Evolutionary conservation across 345 rosid genomes (phyloP).

Genomic region (Firmiana major): DNA sequence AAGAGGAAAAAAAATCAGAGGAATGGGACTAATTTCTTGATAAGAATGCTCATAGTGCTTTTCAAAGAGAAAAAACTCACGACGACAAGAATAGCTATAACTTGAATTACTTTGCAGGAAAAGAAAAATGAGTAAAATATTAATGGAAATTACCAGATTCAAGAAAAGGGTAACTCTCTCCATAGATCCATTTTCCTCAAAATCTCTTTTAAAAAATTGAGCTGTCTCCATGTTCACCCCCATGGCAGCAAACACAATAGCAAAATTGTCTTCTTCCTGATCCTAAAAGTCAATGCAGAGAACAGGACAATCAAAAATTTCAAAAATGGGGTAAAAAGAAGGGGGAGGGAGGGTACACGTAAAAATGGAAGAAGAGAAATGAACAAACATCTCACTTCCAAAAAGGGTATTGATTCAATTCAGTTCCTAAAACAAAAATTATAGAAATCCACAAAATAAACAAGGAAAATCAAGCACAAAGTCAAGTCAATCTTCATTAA

Average conservation of each 20-base stretch:
- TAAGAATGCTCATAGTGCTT: not conserved
- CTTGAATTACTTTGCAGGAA: not conserved
- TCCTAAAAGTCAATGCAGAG: slow-evolving; percentile 42
- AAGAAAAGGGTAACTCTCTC: slow-evolving; percentile 91
- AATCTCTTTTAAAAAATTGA: slow-evolving; percentile 92
- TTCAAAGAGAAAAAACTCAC: not conserved
- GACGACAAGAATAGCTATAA: not conserved
- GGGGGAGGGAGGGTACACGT: too few species aligned
- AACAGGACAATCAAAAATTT: not conserved
- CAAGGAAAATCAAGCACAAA: not conserved
- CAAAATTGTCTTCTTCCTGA: slow-evolving; percentile 76
- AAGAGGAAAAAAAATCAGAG: not conserved
- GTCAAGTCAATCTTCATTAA: not conserved
- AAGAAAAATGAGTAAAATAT: not conserved
- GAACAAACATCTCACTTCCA: too few species aligned
- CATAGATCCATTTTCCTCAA: slow-evolving; percentile 97
- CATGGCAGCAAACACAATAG: slow-evolving; percentile 98
- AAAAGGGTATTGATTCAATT: too few species aligned
- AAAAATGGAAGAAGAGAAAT: too few species aligned
- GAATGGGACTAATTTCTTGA: not conserved
- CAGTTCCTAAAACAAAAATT: not conserved
- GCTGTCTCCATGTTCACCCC: slow-evolving; percentile 98
- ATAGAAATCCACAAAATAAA: not conserved
- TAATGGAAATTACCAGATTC: slow-evolving; percentile 56
- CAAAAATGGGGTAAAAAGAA: too few species aligned